Base-by-base conservation (phyloP, 495 filamentous ascomycete species). In the Pyrenula aspistea region DNA sequence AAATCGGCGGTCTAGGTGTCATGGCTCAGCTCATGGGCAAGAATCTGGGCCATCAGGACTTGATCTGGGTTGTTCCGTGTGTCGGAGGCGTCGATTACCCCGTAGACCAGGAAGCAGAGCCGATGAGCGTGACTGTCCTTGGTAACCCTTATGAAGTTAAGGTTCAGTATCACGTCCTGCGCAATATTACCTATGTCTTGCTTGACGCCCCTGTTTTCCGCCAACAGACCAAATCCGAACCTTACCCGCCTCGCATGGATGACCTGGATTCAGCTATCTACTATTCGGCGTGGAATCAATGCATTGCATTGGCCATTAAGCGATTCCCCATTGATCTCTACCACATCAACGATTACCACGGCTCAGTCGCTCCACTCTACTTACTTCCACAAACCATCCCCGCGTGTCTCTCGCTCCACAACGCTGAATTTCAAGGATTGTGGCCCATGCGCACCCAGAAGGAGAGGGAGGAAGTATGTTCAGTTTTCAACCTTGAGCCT, bases 341-440 rank as follows among this genome's bases (percentile, higher is more conserved):
- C 63, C 86, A 90, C 65, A 84, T 89, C 63, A 90, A 90, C 66
- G 86, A 90, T 64, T 90, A 89, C 64, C 86, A 90, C 58, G 86
- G 86, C 25, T 83, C 86, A 19, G 67, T 85, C 3, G 86, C 86
- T 42, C 85, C 84, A 11, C 70, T 89, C 4, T 85, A 90, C 58
- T 73, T 87, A 19, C 73, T 88, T 2, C 86, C 86, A 12, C 69
- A 78, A 42, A 84, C 72, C 1, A 63, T 76, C 49, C 77, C 74
- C 0, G 62, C 69, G 12, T 75, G 70, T 49, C 63, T 77, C 2
- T 80, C 75, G n/a, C 75, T 82, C 19, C 81, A 84, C 66, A 84
- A 88, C 59, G 86, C 83, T 31, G 84, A 89, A 65, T 88, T 87
- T 60, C 85, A 88, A 61, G 83, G 84, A 49, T 71, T 87, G 48